Base-by-base conservation (phyloP, 2,329 filamentous ascomycete genomes). In the Fulvia fulva region DNA sequence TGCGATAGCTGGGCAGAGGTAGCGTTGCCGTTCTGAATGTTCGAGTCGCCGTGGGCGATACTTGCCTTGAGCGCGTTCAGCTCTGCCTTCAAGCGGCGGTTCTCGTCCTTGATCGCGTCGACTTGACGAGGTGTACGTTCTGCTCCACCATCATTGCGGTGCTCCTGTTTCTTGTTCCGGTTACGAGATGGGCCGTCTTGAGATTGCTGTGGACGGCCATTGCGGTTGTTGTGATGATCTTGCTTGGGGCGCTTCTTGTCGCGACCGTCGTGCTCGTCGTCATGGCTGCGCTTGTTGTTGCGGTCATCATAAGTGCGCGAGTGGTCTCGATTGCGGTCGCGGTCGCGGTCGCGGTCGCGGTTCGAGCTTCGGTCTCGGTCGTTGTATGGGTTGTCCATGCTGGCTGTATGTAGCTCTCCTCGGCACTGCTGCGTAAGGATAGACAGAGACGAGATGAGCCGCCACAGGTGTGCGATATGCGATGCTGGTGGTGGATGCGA, bases 391-490 rank as follows among this genome's bases (percentile, higher is more conserved):
- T 67, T 68, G 46, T 37, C 56, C 57, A 62, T 65, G 41, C 19
- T 57, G 41, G 5, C 21, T 26, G 21, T 23, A 19, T 19, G 26
- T 60, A 64, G 65, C 68, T 68, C 68, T 71, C 69, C 68, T 68
- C 67, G 64, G 66, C 68, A 61, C 65, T 67, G 65, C 65, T 45
- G 43, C 30, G 49, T 44, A 53, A 55, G 21, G 34, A 34, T 37
- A 34, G 51, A 66, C 68, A 69, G 61, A 62, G 71, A 46, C 77
- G 75, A 28, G 69, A 68, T 51, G 73, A 66, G 64, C 67, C 53
- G 61, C 28, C 23, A 28, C 22, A 23, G 26, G 9, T 50, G 16
- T n/a, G 37, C 37, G 14, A n/a, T 41, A 7, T 41, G 8, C 3
- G 16, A n/a, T 30, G 28, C 6, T 5, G 28, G 11, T 5, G 11